Percentiles rank a stretch among this genome's conserved stretches.
These are phyloP conservation scores for Tardiomyces depauwii DNA, from an alignment of 1,139 yeast genomes.

Conservation along the genomic window DNA sequence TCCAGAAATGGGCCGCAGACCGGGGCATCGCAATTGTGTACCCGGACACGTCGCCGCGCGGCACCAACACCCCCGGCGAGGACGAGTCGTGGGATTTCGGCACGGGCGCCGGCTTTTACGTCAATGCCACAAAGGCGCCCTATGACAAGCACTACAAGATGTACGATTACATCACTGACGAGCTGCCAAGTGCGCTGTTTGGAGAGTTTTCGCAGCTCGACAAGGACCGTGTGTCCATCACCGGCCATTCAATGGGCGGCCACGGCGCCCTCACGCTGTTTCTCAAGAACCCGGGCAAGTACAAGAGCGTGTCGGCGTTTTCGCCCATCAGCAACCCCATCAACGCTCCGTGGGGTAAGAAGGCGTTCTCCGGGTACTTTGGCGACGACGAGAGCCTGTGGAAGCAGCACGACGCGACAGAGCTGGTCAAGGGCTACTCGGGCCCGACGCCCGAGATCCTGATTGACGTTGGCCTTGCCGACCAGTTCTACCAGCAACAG, in stretches of 20 bases:
- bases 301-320: constrained; percentile 80
- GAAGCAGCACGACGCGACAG: constrained; percentile 73
- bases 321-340: constrained; percentile 82
- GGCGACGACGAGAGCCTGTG: constrained; percentile 51
- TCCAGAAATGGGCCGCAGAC: constrained; percentile 71
- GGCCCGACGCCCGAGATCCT: constrained; percentile 53
- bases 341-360: constrained; percentile 74
- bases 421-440: constrained; percentile 45
- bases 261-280: constrained; percentile 81
- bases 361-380: constrained; percentile 69
- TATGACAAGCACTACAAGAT: constrained; percentile 68
- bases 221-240: constrained; percentile 51
- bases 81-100: constrained; percentile 87
- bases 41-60: constrained; percentile 97
- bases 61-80: constrained; percentile 74
- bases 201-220: constrained; percentile 42
- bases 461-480: constrained; percentile 75
- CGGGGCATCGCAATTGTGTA: constrained; percentile 81
- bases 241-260: constrained; percentile 99
- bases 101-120: constrained; percentile 89
- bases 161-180: constrained; percentile 75
- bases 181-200: constrained; percentile 45
- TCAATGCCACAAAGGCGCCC: constrained; percentile 68
- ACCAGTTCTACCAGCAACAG: constrained; percentile 53
- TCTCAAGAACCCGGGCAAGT: constrained; percentile 60